phyloP scores from a whole-genome alignment of 2,329 filamentous ascomycete species.

The Fusarium ambrosium region DNA sequence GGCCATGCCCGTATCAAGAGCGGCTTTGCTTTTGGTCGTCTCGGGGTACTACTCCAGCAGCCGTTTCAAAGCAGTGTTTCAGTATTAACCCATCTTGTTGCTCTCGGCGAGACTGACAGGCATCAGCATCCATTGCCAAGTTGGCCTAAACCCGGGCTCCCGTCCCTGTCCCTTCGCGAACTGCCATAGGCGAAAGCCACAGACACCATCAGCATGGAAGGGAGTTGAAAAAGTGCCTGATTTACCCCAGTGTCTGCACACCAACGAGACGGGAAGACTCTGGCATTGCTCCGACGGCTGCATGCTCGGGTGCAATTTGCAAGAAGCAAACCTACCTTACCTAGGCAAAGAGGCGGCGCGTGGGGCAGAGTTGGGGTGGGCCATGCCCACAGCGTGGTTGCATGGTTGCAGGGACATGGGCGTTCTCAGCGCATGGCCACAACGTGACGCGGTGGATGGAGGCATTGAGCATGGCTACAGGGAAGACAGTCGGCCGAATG shows the following conservation, averaged over 20 bases:
- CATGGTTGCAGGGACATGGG: constrained; percentile 42
- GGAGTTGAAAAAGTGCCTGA: not conserved
- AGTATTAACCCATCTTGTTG: constrained; percentile 30
- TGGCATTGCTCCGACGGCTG: constrained; percentile 30
- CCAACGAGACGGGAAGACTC: constrained; percentile 16
- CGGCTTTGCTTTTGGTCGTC: constrained; percentile 10
- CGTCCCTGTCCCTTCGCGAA: constrained; percentile 8
- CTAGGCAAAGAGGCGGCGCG: constrained; percentile 25
- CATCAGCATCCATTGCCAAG: constrained; percentile 36
- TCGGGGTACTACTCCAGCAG: constrained; percentile 33
- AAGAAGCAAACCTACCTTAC: constrained; percentile 1
- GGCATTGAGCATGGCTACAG: constrained; percentile 45
- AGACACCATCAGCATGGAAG: constrained; percentile 12
- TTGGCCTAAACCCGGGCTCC: constrained; percentile 5
- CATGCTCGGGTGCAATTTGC: constrained; percentile 27
- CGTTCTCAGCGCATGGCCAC: constrained; percentile 48
- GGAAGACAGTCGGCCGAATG: constrained; percentile 43
- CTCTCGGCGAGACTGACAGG: constrained; percentile 28
- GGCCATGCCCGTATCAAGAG: constrained; percentile 26
- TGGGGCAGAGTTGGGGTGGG: constrained; percentile 41
- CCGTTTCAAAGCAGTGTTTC: constrained; percentile 47
- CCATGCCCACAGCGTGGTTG: constrained; percentile 19
- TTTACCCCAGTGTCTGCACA: not conserved
- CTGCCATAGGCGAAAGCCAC: constrained; percentile 10
- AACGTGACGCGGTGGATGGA: constrained; percentile 49